Evolutionary conservation across 306 rosid species (phyloP).

Genomic region (Prunus mira): DNA sequence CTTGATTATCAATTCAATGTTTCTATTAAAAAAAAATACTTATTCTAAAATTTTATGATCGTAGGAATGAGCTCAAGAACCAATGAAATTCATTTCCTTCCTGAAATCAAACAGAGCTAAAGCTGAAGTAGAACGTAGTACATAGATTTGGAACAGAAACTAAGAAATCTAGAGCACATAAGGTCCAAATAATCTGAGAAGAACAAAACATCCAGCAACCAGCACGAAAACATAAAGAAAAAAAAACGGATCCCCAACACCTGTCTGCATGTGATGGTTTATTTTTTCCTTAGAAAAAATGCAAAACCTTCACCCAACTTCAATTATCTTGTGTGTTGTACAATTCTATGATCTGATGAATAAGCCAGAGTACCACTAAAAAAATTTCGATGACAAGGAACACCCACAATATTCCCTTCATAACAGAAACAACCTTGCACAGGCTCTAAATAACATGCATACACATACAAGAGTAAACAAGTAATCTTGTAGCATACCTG

Average conservation of each 20-base stretch:
- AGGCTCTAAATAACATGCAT: neutral
- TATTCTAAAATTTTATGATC: neutral
- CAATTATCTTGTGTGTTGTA: neutral
- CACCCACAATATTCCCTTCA: neutral
- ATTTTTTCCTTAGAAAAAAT: no score
- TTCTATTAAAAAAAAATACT: neutral
- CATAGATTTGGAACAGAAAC: neutral
- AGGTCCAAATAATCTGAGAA: neutral
- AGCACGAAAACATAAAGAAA: neutral
- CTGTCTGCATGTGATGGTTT: neutral
- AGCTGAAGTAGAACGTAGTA: neutral
- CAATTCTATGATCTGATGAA: neutral
- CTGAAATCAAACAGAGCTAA: neutral
- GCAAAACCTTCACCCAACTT: neutral
- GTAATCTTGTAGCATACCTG: constrained; percentile 46
- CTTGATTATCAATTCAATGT: no score
- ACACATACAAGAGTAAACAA: neutral
- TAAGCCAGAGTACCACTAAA: neutral
- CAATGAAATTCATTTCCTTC: neutral
- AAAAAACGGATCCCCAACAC: neutral
- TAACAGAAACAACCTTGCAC: neutral
- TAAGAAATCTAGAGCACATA: neutral
- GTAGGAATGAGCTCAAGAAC: neutral
- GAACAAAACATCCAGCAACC: neutral
- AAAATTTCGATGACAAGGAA: neutral